phyloP scores from a whole-genome alignment of 2,329 filamentous ascomycete genomes.

The Tricladium varicosporioides region DNA sequence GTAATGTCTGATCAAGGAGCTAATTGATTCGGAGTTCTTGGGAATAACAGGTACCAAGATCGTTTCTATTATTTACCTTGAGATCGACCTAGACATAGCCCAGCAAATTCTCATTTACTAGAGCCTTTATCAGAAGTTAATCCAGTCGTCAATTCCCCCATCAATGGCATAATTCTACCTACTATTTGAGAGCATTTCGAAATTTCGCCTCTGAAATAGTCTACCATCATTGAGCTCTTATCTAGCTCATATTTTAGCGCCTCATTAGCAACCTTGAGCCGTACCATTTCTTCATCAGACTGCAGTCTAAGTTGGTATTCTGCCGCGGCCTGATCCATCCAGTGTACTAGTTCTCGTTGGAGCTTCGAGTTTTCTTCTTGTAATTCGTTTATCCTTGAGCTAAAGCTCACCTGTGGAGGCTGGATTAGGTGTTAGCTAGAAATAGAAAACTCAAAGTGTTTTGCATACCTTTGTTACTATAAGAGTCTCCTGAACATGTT shows the following conservation, averaged over 20 bases:
- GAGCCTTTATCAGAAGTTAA: too few relatives aligned
- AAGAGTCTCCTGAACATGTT: conserved; percentile 2
- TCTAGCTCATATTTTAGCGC: conserved; percentile 7
- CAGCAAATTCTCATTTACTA: too few relatives aligned
- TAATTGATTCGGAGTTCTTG: too few relatives aligned
- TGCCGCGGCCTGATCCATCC: conserved; percentile 1
- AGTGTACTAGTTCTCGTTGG: conserved; percentile 10
- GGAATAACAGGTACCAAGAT: too few relatives aligned
- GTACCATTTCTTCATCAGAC: conserved; percentile 6
- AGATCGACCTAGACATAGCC: too few relatives aligned
- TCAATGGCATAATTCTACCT: conserved; percentile 1
- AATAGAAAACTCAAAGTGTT: conserved; percentile 6
- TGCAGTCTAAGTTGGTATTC: conserved; percentile 3
- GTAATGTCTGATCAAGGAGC: too few relatives aligned
- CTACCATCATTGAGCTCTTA: conserved; percentile 6
- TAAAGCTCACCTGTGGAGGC: conserved; percentile 8
- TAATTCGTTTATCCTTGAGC: conserved; percentile 9
- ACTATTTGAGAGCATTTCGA: conserved; percentile 4
- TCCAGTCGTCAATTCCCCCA: conserved; percentile 3
- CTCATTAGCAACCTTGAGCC: conserved; percentile 6
- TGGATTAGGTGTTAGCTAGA: conserved; percentile 4
- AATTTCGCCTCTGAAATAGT: conserved; percentile 9
- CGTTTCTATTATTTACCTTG: too few relatives aligned
- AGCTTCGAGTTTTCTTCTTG: conserved; percentile 4
- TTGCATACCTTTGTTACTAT: conserved; percentile 8